A percentile compares a stretch with the other conserved stretches of the same genome.
These are phyloP conservation scores for Fusarium sp. DNA, from an alignment of 2,329 filamentous ascomycete genomes.

Conservation along the genomic window DNA sequence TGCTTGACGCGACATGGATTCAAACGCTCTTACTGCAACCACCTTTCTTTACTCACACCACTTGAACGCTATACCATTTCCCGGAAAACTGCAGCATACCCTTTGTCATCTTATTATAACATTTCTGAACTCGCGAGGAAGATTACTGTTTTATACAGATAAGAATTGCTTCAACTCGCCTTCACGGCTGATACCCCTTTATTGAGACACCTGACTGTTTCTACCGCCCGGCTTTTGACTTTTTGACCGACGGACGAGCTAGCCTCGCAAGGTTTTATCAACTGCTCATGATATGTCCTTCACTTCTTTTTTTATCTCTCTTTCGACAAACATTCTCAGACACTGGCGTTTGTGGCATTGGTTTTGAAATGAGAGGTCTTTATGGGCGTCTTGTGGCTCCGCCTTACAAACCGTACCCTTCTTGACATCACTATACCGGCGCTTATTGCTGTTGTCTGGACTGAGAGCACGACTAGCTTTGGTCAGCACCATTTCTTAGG, in stretches of 20 bases:
- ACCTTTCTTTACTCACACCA: constrained; percentile 34
- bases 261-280: constrained; percentile 21
- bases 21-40: constrained; percentile 25
- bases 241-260: constrained; percentile 16
- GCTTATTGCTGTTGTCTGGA: constrained; percentile 10
- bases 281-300: constrained; percentile 28
- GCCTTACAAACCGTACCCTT: not conserved
- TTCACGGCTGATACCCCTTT: constrained; percentile 36
- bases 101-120: constrained; percentile 41
- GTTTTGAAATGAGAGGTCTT: constrained; percentile 28
- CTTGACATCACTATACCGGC: constrained; percentile 11
- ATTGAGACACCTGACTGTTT: constrained; percentile 16
- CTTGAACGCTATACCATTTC: constrained; percentile 38
- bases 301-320: constrained; percentile 8
- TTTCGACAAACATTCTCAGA: constrained; percentile 23
- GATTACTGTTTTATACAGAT: constrained; percentile 8
- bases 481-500: not conserved
- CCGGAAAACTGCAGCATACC: constrained; percentile 50
- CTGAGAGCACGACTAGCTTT: constrained; percentile 3
- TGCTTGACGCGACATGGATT: constrained; percentile 29
- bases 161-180: constrained; percentile 18
- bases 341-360: constrained; percentile 34
- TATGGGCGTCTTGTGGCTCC: constrained; percentile 16
- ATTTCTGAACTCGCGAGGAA: constrained; percentile 31
- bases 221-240: constrained; percentile 20